Base-by-base conservation (phyloP, 108 stramenopile genomes). In the Cyclotella distinguenda region DNA sequence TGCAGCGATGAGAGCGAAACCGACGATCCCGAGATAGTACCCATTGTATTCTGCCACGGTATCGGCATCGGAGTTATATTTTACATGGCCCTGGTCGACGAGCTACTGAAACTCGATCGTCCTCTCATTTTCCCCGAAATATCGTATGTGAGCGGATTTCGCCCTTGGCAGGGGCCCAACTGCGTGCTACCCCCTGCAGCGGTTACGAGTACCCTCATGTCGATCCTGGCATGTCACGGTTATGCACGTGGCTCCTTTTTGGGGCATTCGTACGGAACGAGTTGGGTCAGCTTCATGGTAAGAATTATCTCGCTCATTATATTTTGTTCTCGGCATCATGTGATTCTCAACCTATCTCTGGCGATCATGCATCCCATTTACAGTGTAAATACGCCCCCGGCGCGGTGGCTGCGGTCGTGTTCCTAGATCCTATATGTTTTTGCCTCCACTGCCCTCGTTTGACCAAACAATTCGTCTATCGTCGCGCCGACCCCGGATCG, bases 361-460 rank as follows among this genome's bases (percentile, higher is more conserved):
- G 27, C 52, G 50, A 13, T 45, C 15, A 26, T 62, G 46, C 32
- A 15, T 70, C n/a, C 64, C 50, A 5, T 75, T 57, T 64, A 81
- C 88, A 62, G 76, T 85, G 81, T 79, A 94, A 94, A 71, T 86
- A 84, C 42, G 80, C 86, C 15, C 82, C 87, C 6, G 52, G 71
- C 36, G 72, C 82, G 35, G 84, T 94, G 0, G 86, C 87, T 32
- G 90, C 88, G 11, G 60, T 88, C 28, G 61, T 85, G 35, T 94
- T 91, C 66, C 57, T 91, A 26, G 93, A 94, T 63, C 93, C 93
- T 6, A 85, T 94, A 39, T 91, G 90, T 67, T 94, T 91, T 68
- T 91, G 89, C 47, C 64, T 94, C 19, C 86, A 94, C 56, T 57
- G 50, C n/a, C 82, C 88, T 18, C 72, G 84, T 25, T 54, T 90